Evolutionary conservation across 805 yeast species (phyloP), one percentile per base, ranked within the genome.

Genomic region (Aciculoconidium aculeatum): DNA sequence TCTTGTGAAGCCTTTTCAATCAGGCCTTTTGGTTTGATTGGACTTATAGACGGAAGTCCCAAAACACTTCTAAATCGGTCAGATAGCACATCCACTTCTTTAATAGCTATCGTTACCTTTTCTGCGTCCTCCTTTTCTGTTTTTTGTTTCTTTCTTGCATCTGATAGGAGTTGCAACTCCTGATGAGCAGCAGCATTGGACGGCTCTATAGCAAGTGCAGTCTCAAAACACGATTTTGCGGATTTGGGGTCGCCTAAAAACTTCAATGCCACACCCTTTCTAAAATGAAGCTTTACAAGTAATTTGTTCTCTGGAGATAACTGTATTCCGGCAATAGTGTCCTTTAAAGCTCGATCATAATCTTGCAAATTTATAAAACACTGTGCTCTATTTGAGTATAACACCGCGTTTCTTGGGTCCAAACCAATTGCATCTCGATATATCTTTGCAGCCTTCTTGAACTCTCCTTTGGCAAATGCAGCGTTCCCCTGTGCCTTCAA

Each of bases 301-400:
- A 71, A 58, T 21, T 56, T 59, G 0, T 22, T 18, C 9, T 56
- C 57, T 2, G 55, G 43, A 4, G 43, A 47, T 3, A 53, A 24
- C 1, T 34, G 26, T 10, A 80, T 49, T 0, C 84, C 88, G 10
- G 44, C 42, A 7, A 66, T 49, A 36, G 82, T 70, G 34, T 71
- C 76, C 11, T 51, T 47, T 3, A 70, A 43, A 3, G 79, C 83
- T 11, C 67, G 53, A 3, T 50, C 42, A 65, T 69, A 76, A 17
- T 68, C 65, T 5, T 56, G 43, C 4, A 75, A 47, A 33, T 76
- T 75, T 22, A 80, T 47, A 37, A 70, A 65, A n/a, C 84, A 65
- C 60, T 76, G 75, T 0, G 92, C 81, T 24, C 80, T 55, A 45
- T 82, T 82, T n/a, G 88, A 70, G 45, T 66, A 76, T 1, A 76